A percentile compares a stretch with the other conserved stretches of the same genome.
These are phyloP conservation scores for Fusarium nodosum DNA, from an alignment of 2,329 filamentous ascomycete genomes.

Conservation along the genomic window DNA sequence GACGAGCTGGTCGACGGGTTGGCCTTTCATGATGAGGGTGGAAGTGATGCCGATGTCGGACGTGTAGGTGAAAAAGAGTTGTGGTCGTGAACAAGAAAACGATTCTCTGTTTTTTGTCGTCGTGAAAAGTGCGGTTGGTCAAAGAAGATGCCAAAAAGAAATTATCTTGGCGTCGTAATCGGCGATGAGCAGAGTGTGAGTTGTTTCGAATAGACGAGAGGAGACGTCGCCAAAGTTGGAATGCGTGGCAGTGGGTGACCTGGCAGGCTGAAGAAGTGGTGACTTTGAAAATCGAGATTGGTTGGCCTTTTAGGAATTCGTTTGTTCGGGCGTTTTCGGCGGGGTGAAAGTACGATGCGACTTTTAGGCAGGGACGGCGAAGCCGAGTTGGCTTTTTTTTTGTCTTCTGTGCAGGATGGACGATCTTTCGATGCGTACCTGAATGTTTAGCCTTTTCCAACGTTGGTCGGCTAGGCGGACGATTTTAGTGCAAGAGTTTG, in stretches of 20 bases:
- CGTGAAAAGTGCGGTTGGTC: constrained; percentile 1
- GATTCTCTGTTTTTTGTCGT: background rate
- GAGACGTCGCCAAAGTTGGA: background rate
- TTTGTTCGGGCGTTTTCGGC: constrained; percentile 49
- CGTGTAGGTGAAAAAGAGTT: background rate
- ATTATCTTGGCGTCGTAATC: constrained; percentile 41
- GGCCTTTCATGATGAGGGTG: constrained; percentile 74
- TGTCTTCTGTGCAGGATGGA: background rate
- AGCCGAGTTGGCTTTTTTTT: constrained; percentile 39
- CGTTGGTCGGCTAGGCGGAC: background rate
- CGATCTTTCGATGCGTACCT: constrained; percentile 7
- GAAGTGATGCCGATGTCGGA: constrained; percentile 8
- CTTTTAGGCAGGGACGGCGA: constrained; percentile 34
- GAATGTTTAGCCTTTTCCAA: background rate
- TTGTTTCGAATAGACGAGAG: constrained; percentile 21
- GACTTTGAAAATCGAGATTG: constrained; percentile 12
- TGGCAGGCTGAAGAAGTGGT: constrained; percentile 1
- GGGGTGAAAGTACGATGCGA: constrained; percentile 31
- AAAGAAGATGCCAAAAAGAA: constrained; percentile 27
- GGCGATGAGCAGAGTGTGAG: constrained; percentile 24
- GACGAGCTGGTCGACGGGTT: constrained; percentile 77
- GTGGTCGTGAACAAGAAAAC: background rate
- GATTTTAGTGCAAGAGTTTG: background rate
- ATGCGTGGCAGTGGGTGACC: background rate
- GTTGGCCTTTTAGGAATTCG: constrained; percentile 25